Evolutionary conservation across 352 stramenopile genomes (phyloP).

Genomic region (Phytophthora uliginosa): DNA sequence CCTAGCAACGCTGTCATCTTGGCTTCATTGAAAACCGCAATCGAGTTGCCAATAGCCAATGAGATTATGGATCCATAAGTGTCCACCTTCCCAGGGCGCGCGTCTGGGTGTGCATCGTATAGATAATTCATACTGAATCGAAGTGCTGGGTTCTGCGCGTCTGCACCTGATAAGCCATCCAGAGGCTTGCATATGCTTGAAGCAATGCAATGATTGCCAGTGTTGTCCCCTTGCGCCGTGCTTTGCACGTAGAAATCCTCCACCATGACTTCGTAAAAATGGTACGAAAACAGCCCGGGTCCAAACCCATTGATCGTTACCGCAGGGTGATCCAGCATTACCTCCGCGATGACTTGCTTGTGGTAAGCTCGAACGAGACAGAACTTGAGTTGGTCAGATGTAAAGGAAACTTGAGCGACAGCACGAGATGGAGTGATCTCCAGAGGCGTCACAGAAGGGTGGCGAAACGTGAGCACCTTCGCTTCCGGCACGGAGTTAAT

Average conservation of each 20-base stretch:
- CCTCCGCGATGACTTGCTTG: slow-evolving; percentile 69
- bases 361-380: slow-evolving; percentile 74
- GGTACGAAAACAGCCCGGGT: slow-evolving; percentile 83
- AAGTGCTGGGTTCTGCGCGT: slow-evolving; percentile 38
- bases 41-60: slow-evolving; percentile 69
- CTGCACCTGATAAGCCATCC: slow-evolving; percentile 10
- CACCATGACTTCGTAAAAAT: slow-evolving; percentile 76
- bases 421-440: slow-evolving; percentile 65
- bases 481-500: slow-evolving; percentile 61
- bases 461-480: slow-evolving; percentile 84
- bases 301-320: slow-evolving; percentile 82
- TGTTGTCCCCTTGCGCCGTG: slow-evolving; percentile 45
- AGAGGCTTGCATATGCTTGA: slow-evolving; percentile 65
- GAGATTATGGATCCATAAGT: slow-evolving; percentile 85
- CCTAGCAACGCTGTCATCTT: slow-evolving; percentile 72
- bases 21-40: slow-evolving; percentile 78
- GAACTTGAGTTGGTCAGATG: slow-evolving; percentile 72
- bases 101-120: slow-evolving; percentile 73
- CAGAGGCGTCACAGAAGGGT: slow-evolving; percentile 64
- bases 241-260: slow-evolving; percentile 87
- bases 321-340: slow-evolving; percentile 56
- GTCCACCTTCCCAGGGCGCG: slow-evolving; percentile 45
- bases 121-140: slow-evolving; percentile 78
- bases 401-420: slow-evolving; percentile 63
- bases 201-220: slow-evolving; percentile 74